phyloP scores from a whole-genome alignment of 176 grass and related monocot species.

The Oropetium thomaeum region DNA sequence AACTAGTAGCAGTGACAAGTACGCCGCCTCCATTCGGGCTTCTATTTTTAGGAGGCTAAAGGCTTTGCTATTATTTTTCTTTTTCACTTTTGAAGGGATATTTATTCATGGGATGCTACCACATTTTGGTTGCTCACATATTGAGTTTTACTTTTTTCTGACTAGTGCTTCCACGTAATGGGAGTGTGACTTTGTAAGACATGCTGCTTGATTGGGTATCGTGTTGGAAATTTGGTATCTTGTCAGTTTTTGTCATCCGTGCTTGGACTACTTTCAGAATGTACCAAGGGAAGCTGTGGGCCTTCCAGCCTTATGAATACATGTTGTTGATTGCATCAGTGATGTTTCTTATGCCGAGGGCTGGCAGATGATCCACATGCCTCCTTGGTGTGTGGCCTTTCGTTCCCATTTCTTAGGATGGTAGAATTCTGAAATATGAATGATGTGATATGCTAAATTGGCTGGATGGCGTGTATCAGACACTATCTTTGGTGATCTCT shows the following conservation, averaged over 20 bases:
- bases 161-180: conserved; percentile 20
- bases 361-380: neutral
- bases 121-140: neutral
- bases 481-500: neutral
- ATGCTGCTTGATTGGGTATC: neutral
- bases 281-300: neutral
- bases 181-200: conserved; percentile 1
- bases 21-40: conserved; percentile 13
- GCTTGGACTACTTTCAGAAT: conserved; percentile 7
- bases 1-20: conserved; percentile 12
- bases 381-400: neutral
- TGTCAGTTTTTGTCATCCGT: neutral
- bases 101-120: neutral
- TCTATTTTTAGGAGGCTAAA: conserved; percentile 39
- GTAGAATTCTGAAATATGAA: neutral
- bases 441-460: neutral
- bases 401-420: conserved; percentile 1
- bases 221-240: neutral
- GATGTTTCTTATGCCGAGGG: neutral
- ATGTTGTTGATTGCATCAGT: neutral
- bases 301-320: neutral
- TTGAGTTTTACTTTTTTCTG: conserved; percentile 14
- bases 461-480: neutral
- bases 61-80: neutral
- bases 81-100: conserved; percentile 23